Evolutionary conservation across 331 rosid species (phyloP).

Genomic region (Dryas integrifolia): DNA sequence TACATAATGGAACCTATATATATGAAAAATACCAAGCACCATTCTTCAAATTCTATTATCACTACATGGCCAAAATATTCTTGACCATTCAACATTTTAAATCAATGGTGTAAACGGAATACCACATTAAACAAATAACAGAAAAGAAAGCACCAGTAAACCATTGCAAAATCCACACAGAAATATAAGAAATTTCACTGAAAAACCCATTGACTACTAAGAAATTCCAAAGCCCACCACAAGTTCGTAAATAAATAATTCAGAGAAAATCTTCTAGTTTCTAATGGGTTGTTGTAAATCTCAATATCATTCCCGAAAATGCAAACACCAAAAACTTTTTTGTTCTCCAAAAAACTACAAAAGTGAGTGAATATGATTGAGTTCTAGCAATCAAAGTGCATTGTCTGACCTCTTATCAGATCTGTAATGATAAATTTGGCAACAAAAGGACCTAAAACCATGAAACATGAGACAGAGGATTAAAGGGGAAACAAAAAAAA

Average conservation of each 20-base stretch:
- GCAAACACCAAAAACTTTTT: neutral
- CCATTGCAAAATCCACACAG: neutral
- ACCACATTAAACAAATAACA: neutral
- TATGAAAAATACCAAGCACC: neutral
- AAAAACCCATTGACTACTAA: neutral
- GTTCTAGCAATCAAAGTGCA: neutral
- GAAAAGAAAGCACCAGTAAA: neutral
- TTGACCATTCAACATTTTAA: neutral
- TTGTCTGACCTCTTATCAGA: slow-evolving; percentile 44
- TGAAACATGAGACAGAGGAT: neutral
- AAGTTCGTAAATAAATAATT: neutral
- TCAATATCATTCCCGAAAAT: neutral
- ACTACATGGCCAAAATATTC: neutral
- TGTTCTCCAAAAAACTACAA: neutral
- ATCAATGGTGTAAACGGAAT: neutral
- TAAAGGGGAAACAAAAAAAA: neutral
- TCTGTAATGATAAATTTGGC: slow-evolving; percentile 27
- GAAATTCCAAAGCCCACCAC: slow-evolving; percentile 9
- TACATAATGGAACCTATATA: slow-evolving; percentile 1
- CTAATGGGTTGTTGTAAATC: neutral
- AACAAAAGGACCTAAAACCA: slow-evolving; percentile 10
- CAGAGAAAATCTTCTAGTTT: neutral
- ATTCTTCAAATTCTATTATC: neutral
- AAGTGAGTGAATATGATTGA: neutral
- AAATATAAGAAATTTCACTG: neutral